These are phyloP conservation scores for Aspergillus unguis DNA, from an alignment of 2,329 filamentous ascomycete species.

Conservation along the genomic window DNA sequence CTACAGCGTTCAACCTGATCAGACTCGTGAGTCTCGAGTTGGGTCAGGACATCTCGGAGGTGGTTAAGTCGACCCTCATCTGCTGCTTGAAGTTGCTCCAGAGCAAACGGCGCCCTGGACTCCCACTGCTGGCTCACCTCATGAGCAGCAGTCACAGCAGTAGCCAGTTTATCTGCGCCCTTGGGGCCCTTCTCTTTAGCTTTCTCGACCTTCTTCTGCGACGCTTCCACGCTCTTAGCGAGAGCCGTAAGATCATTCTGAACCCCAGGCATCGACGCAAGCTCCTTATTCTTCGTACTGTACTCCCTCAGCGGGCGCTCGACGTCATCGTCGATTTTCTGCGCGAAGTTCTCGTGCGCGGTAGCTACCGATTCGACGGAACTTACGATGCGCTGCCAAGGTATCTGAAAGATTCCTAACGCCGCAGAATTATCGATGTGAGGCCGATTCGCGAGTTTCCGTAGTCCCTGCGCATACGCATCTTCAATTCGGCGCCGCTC, in stretches of 20 bases:
- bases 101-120: slow-evolving; percentile 89
- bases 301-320: slow-evolving; percentile 80
- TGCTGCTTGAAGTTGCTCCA: slow-evolving; percentile 84
- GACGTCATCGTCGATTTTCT: slow-evolving; percentile 82
- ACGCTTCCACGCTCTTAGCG: slow-evolving; percentile 79
- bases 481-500: slow-evolving; percentile 92
- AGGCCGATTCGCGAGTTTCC: slow-evolving; percentile 72
- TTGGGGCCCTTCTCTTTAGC: slow-evolving; percentile 75
- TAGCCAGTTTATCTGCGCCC: slow-evolving; percentile 68
- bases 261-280: slow-evolving; percentile 75
- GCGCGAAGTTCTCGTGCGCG: slow-evolving; percentile 76
- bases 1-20: slow-evolving; percentile 78
- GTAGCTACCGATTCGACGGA: slow-evolving; percentile 77
- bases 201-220: slow-evolving; percentile 82
- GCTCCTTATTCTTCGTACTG: slow-evolving; percentile 66
- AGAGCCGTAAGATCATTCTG: slow-evolving; percentile 75
- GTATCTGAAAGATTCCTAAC: slow-evolving; percentile 82
- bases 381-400: slow-evolving; percentile 83
- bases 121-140: slow-evolving; percentile 84
- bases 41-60: slow-evolving; percentile 83
- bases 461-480: slow-evolving; percentile 75
- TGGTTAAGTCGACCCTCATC: slow-evolving; percentile 89
- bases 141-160: slow-evolving; percentile 69
- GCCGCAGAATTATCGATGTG: slow-evolving; percentile 74
- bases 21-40: slow-evolving; percentile 87